Evolutionary conservation across 1,139 yeast genomes (phyloP).

Genomic region (Candida sojae): DNA sequence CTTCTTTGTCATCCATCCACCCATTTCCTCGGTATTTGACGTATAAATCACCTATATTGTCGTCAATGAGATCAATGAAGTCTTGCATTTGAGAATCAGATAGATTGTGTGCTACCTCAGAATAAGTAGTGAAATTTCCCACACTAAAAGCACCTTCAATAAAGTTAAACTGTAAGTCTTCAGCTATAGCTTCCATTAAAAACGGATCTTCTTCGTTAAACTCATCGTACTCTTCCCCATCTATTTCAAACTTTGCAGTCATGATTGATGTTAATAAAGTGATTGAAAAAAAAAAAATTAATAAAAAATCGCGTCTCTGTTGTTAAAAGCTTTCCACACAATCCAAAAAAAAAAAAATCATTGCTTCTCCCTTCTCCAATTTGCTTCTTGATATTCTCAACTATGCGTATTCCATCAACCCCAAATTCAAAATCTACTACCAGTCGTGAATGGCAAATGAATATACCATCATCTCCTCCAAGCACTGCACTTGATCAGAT

Average conservation of each 20-base stretch:
- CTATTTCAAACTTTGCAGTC: constrained; percentile 10
- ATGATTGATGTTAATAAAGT: not conserved
- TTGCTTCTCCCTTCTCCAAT: not conserved
- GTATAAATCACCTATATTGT: constrained; percentile 35
- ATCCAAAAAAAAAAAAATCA: not conserved
- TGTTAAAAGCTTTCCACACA: not conserved
- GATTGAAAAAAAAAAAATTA: not conserved
- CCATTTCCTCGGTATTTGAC: constrained; percentile 30
- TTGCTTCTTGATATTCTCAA: not conserved
- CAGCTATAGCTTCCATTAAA: constrained; percentile 16
- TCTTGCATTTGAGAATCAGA: constrained; percentile 14
- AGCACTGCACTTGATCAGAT: constrained; percentile 16
- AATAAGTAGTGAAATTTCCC: not conserved
- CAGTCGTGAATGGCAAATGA: not conserved
- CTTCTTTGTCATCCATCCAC: constrained; percentile 46
- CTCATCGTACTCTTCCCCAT: constrained; percentile 12
- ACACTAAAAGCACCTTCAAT: constrained; percentile 2
- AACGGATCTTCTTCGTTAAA: constrained; percentile 17
- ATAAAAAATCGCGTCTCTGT: not conserved
- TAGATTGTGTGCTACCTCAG: constrained; percentile 5
- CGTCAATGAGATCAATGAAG: constrained; percentile 27
- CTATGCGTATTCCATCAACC: not conserved
- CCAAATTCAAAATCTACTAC: not conserved
- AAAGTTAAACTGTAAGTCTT: constrained; percentile 6
- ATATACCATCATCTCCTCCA: constrained; percentile 6